Base-by-base conservation (phyloP, 1,139 yeast genomes). In the Yamadazyma oceani region DNA sequence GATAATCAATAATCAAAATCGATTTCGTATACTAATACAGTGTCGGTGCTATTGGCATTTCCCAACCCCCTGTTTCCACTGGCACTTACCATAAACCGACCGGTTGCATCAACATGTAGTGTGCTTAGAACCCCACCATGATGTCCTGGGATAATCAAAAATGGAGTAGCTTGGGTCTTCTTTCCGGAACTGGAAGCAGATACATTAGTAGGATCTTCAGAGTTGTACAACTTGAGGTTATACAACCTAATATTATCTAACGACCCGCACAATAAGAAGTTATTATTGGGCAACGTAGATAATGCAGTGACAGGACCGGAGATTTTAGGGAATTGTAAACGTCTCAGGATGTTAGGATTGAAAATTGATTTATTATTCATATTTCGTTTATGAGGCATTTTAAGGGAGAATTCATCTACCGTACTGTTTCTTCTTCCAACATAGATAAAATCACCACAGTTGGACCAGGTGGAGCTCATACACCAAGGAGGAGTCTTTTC, bases 31-130 rank as follows among this genome's bases (percentile, higher is more conserved):
- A 89, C 71, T 51, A 89, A 73, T 6, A 86, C 85, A 21, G 82
- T 76, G 45, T 92, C 98, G 0, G 95, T 85, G 29, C 82, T 76
- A 24, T 69, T 64, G 2, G 95, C 86, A 53, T 85, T 92, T 1
- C 76, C 77, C 97, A 97, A 90, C 3, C 98, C 98, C 54, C 97
- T 75, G 49, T 85, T 87, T 6, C 98, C 98, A 60, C 96, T 85
- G 1, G 97, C 83, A 54, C 96, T 84, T 11, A 90, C 78, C 81
- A 92, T 73, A 58, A 86, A 92, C 48, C 92, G 67, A 32, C 95
- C 89, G 1, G 92, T 85, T 29, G 89, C 92, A 56, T 90, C 97
- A 24, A 90, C 83, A 45, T 77, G 70, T 46, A 85, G 65, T 36
- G 80, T 75, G 44, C 78, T 69, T 36, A 78, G 57, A 11, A 73